Evolutionary conservation across 2,329 filamentous ascomycete genomes (phyloP), one percentile per base, ranked within the genome.

Genomic region (Pseudogymnoascus sp.): DNA sequence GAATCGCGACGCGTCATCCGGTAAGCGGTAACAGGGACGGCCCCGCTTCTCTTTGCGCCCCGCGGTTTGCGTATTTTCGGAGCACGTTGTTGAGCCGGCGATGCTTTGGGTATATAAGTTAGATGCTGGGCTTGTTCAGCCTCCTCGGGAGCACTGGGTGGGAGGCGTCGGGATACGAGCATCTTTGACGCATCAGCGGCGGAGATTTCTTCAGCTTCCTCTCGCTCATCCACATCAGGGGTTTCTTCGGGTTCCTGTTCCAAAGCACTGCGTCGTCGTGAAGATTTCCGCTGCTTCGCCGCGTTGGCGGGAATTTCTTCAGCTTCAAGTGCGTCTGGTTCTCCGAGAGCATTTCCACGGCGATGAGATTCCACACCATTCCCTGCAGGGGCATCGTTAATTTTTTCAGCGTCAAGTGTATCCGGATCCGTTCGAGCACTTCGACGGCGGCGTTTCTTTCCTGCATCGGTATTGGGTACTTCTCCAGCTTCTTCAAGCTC

Each of bases 21-120:
- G 70, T 87, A 84, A 0, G 87, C 82, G 1, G 78, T 81, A n/a
- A 88, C 79, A 5, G 83, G 80, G 47, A 87, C 78, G 4, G 75
- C 68, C 60, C 64, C 62, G 59, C 65, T 70, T 16, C 64, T 68
- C 33, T 66, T 74, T 5, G 68, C 61, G 44, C 72, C 74, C 6
- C 63, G 19, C 6, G 29, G 10, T 42, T 68, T 64, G 16, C 29
- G 26, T 37, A 13, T 56, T 40, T 64, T 64, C 16, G 63, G 63
- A 2, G 62, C 61, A 10, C 63, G 61, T 50, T 64, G 63, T 16
- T 26, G 26, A 11, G 50, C 62, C 29, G 63, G 63, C 24, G 42
- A 64, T 61, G 63, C 31, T 33, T 38, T 61, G 13, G 29, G 44
- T 26, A 13, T 33, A 5, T 16, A 29, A 56, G n/a, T 10, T 14